Conservation (phyloP, 176 grass and related monocot genomes). For the Oryza officinalis region DNA sequence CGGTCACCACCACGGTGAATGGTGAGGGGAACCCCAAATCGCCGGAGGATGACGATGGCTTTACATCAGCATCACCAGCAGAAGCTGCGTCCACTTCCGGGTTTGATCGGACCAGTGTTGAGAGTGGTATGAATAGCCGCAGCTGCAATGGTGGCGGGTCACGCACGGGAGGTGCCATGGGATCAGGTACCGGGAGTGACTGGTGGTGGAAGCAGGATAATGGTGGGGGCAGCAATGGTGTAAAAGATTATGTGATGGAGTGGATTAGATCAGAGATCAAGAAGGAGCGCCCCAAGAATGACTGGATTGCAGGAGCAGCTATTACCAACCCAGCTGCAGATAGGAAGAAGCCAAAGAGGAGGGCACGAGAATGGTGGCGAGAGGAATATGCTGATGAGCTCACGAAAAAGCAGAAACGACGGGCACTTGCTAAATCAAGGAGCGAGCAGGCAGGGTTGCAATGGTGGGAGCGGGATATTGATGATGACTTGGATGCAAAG, state of each 20-base stretch:
- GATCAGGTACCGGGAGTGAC: constrained; percentile 33
- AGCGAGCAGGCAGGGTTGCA: constrained; percentile 39
- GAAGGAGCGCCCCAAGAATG: constrained; percentile 74
- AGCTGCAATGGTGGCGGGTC: constrained; percentile 32
- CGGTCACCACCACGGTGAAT: constrained; percentile 41
- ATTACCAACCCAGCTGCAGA: constrained; percentile 29
- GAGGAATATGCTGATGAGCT: constrained; percentile 86
- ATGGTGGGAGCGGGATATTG: constrained; percentile 66
- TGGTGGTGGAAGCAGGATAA: constrained; percentile 61
- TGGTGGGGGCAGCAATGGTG: constrained; percentile 25
- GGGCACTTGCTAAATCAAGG: constrained; percentile 50
- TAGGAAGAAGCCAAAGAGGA: constrained; percentile 47
- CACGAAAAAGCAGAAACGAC: constrained; percentile 60
- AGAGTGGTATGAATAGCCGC: constrained; percentile 45
- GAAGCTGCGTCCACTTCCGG: constrained; percentile 46
- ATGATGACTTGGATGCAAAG: constrained; percentile 45
- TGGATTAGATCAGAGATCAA: constrained; percentile 92
- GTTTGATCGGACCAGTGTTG: constrained; percentile 63
- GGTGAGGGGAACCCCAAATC: constrained; percentile 54
- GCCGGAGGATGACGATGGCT: constrained; percentile 46
- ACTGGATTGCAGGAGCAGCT: constrained; percentile 53
- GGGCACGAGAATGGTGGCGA: constrained; percentile 79
- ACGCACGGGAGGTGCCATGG: background rate
- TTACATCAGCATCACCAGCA: constrained; percentile 44
- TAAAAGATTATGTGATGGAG: constrained; percentile 85